Evolutionary conservation across 176 grass and related monocot genomes (phyloP).

Genomic region (Aegilops sharonensis): DNA sequence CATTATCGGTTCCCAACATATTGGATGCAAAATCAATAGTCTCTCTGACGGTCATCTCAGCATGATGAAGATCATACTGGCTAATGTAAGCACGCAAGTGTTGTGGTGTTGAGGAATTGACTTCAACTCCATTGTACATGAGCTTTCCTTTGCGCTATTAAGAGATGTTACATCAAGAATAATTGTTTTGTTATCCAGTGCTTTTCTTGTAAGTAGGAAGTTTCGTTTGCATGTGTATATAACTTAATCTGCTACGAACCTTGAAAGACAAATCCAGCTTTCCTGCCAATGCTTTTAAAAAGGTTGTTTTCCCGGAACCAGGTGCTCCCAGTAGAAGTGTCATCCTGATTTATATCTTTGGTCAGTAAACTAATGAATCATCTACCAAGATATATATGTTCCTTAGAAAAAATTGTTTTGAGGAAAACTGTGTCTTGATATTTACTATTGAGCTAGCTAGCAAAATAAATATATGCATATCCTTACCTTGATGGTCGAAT

Average conservation of each 20-base stretch:
- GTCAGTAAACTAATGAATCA: neutral
- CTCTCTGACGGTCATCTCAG: constrained; percentile 73
- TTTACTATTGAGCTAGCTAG: neutral
- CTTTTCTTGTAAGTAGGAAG: constrained; percentile 5
- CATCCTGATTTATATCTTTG: constrained; percentile 42
- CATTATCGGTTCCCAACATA: constrained; percentile 40
- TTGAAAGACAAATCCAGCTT: constrained; percentile 43
- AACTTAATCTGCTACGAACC: constrained; percentile 1
- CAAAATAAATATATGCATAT: neutral
- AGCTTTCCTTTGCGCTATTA: constrained; percentile 52
- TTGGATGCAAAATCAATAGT: constrained; percentile 50
- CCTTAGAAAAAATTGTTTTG: neutral
- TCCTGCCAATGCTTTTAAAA: constrained; percentile 54
- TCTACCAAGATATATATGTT: neutral
- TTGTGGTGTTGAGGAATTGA: constrained; percentile 25
- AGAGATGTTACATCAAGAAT: neutral
- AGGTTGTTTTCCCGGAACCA: constrained; percentile 65
- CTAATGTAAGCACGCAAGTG: constrained; percentile 51
- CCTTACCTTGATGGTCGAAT: constrained; percentile 51
- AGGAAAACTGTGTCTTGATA: neutral
- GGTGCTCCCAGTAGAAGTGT: constrained; percentile 71
- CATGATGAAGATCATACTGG: constrained; percentile 60
- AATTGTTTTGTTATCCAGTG: neutral
- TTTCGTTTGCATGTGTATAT: neutral
- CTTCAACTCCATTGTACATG: constrained; percentile 51